These are phyloP conservation scores for Diaporthe ilicicola DNA, from an alignment of 2,329 filamentous ascomycete species.

Conservation along the genomic window DNA sequence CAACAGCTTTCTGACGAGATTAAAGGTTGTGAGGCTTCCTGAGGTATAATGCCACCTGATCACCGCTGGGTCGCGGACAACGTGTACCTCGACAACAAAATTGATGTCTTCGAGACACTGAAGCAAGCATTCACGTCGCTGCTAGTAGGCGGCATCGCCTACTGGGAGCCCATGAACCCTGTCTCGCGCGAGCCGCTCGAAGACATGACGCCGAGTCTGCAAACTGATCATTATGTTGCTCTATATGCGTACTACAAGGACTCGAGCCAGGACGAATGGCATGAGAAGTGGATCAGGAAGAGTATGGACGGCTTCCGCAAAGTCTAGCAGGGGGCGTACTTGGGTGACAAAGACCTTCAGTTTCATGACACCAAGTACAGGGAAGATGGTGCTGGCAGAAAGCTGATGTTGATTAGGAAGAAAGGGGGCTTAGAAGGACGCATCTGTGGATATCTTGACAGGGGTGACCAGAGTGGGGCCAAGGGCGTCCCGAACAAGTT, in stretches of 20 bases:
- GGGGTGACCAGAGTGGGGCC: neutral
- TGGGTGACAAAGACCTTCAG: neutral
- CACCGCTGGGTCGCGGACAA: constrained; percentile 4
- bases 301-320: neutral
- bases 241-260: neutral
- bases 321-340: neutral
- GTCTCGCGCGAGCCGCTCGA: neutral
- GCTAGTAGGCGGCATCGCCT: neutral
- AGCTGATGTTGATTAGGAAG: neutral
- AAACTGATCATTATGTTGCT: constrained; percentile 7
- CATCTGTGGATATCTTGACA: neutral
- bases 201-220: neutral
- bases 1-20: neutral
- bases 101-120: neutral
- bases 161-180: constrained; percentile 4
- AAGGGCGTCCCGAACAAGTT: neutral
- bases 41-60: neutral
- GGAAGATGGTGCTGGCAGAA: neutral
- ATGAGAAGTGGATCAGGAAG: neutral
- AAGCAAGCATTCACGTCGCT: neutral
- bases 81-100: neutral
- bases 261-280: neutral
- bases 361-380: neutral
- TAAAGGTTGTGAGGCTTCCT: neutral
- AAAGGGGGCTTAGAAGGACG: neutral